Percentiles rank a stretch among this genome's conserved stretches.
Conservation (phyloP, 148 eudicot genomes). For the Rhododendron ovatum region DNA sequence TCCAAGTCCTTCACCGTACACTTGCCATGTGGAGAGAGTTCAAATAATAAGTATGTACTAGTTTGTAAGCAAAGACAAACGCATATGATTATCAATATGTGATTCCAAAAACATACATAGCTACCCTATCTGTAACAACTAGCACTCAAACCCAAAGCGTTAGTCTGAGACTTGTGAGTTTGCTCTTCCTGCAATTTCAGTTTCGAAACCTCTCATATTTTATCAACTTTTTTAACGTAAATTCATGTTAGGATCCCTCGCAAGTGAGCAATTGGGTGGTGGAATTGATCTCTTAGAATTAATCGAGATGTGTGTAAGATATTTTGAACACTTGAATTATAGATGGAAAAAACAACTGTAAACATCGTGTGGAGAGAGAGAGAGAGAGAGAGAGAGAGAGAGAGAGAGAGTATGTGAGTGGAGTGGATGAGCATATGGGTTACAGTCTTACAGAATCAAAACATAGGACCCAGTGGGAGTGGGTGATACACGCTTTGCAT, state of each 20-base stretch:
- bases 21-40: neutral
- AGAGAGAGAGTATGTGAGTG: no score
- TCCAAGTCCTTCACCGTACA: slow-evolving; percentile 1
- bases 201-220: no score
- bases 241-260: no score
- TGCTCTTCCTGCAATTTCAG: no score
- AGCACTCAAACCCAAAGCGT: no score
- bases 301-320: no score
- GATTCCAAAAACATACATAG: neutral
- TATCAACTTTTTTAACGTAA: no score
- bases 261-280: neutral
- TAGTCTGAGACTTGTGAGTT: no score
- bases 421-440: neutral
- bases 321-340: neutral
- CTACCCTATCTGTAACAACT: neutral
- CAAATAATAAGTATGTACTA: neutral
- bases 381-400: no score
- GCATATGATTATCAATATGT: neutral
- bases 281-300: no score
- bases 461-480: slow-evolving; percentile 2
- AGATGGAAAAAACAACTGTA: neutral
- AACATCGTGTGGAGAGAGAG: neutral
- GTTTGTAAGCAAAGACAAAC: neutral
- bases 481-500: slow-evolving; percentile 10
- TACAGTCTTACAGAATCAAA: neutral